phyloP scores from a whole-genome alignment of 495 filamentous ascomycete genomes.

The Hypoxylon lienhwacheense region DNA sequence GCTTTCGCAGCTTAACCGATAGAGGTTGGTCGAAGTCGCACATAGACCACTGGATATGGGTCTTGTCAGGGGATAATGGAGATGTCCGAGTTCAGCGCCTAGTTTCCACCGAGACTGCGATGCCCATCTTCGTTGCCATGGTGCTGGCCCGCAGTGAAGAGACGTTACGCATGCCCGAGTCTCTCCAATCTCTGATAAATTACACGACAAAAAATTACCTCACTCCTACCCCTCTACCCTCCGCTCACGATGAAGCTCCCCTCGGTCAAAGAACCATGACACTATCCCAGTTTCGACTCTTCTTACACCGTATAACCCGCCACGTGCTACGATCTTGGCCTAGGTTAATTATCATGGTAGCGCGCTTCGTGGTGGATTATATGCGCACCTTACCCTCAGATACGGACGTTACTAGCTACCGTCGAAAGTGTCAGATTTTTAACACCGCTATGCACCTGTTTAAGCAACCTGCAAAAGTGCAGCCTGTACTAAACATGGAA shows the following conservation, averaged over 20 bases:
- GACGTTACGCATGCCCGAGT: constrained; percentile 32
- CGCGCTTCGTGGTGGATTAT: constrained; percentile 40
- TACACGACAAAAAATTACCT: constrained; percentile 41
- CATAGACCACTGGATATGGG: constrained; percentile 48
- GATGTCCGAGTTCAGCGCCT: constrained; percentile 43
- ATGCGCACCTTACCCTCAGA: constrained; percentile 37
- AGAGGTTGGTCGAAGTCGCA: constrained; percentile 35
- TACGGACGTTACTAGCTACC: constrained; percentile 12
- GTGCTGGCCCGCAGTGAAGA: constrained; percentile 41
- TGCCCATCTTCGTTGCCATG: constrained; percentile 44
- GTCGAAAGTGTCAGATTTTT: constrained; percentile 36
- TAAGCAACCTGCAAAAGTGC: constrained; percentile 27
- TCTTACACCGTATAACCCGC: constrained; percentile 39
- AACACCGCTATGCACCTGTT: constrained; percentile 43
- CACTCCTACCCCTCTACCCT: not conserved
- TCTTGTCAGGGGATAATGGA: constrained; percentile 41
- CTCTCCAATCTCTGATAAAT: constrained; percentile 36
- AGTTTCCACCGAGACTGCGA: constrained; percentile 36
- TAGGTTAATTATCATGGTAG: constrained; percentile 37
- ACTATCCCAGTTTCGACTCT: constrained; percentile 35
- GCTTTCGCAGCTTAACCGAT: constrained; percentile 26
- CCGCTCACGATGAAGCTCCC: not conserved
- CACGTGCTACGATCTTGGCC: constrained; percentile 43
- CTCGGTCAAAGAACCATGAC: constrained; percentile 26
- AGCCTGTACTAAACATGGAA: constrained; percentile 38